Evolutionary conservation across 208 protist species (phyloP).

Genomic region (Acanthamoeba sp.): DNA sequence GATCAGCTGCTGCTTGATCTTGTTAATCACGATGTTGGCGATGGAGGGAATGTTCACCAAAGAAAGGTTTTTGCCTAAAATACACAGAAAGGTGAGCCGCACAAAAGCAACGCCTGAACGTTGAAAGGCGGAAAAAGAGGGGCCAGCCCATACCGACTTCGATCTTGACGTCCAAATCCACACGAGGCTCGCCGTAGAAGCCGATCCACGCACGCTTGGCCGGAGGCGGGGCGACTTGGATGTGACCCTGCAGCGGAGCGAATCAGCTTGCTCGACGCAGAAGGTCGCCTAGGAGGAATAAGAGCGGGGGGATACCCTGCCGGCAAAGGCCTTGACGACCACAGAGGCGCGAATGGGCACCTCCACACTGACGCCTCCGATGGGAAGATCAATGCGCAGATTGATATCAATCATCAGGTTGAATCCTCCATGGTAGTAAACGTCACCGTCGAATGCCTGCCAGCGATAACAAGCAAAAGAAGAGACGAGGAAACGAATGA

Average conservation of each 20-base stretch:
- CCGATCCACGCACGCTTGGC: conserved; percentile 41
- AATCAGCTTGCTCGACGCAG: not conserved
- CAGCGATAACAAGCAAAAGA: not conserved
- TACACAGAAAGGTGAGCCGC: not conserved
- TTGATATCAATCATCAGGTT: conserved; percentile 46
- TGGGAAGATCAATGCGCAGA: not conserved
- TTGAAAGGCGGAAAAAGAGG: no score
- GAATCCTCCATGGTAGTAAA: conserved; percentile 54
- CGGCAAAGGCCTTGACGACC: conserved; percentile 2
- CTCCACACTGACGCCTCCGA: not conserved
- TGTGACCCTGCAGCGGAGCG: not conserved
- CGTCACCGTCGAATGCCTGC: conserved; percentile 10
- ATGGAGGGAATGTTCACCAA: conserved; percentile 33
- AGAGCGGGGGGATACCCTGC: not conserved
- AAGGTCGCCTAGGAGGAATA: not conserved
- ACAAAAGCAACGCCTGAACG: not conserved
- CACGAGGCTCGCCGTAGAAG: conserved; percentile 11
- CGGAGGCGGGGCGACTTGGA: conserved; percentile 54
- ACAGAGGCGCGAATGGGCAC: conserved; percentile 31
- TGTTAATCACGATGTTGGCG: conserved; percentile 30
- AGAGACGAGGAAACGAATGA: no score
- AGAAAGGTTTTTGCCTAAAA: not conserved
- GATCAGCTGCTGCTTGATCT: conserved; percentile 66
- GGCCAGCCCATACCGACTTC: not conserved
- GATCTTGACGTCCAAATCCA: conserved; percentile 27